A percentile compares a stretch with the other conserved stretches of the same genome.
Evolutionary conservation across 2,329 filamentous ascomycete species (phyloP).

Genomic region (Xylariomycetidae sp.): DNA sequence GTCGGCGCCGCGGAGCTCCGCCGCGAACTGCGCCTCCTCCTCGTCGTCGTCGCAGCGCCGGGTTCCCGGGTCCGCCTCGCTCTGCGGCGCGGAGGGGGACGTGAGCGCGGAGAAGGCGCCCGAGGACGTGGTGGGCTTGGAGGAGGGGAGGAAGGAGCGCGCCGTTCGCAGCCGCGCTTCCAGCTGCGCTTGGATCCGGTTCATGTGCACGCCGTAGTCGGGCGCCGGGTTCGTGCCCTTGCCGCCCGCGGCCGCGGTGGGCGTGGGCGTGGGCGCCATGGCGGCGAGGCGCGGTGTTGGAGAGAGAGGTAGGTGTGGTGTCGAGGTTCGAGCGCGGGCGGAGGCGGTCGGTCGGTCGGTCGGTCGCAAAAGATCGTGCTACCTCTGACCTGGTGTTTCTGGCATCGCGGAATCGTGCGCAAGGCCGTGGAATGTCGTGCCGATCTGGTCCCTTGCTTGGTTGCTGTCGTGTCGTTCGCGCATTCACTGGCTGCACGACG

Average conservation of each 20-base stretch:
- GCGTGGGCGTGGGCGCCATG: slow-evolving; percentile 17
- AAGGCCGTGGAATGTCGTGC: no score
- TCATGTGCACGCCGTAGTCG: slow-evolving; percentile 23
- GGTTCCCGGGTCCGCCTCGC: slow-evolving; percentile 3
- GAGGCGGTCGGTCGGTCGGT: no score
- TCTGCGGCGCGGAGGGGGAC: not conserved
- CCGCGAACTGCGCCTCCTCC: slow-evolving; percentile 17
- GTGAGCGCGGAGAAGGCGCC: slow-evolving; percentile 14
- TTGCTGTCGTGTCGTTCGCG: no score
- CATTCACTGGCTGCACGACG: no score
- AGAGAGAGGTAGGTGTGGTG: not conserved
- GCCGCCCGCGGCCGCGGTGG: slow-evolving; percentile 4
- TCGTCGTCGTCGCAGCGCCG: slow-evolving; percentile 8
- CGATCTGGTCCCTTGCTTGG: no score
- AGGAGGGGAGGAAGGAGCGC: slow-evolving; percentile 8
- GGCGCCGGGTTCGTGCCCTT: slow-evolving; percentile 25
- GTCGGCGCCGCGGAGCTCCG: slow-evolving; percentile 16
- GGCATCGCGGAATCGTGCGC: no score
- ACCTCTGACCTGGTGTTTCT: no score
- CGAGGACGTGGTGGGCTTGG: slow-evolving; percentile 1
- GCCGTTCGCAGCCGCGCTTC: slow-evolving; percentile 15
- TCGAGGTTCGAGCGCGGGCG: no score
- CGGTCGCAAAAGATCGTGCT: no score
- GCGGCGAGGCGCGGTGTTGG: no score
- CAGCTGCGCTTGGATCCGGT: slow-evolving; percentile 22